A percentile compares a stretch with the other conserved stretches of the same genome.
Conservation (phyloP, 208 protist genomes). For the Crithidia bombi region DNA sequence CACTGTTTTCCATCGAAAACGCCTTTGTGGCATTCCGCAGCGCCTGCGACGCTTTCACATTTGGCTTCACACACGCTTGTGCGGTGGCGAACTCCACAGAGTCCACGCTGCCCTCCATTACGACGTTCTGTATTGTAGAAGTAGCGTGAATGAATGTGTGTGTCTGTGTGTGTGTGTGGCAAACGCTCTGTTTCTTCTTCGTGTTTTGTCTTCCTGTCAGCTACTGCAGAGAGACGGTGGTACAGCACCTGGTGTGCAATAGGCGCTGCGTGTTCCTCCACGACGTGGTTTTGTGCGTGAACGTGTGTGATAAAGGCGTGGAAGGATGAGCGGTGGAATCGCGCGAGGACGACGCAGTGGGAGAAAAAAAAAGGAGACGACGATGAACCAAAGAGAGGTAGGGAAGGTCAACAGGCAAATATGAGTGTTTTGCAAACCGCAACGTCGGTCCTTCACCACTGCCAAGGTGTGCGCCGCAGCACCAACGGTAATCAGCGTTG, state of each 20-base stretch:
- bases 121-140: not conserved
- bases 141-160: not conserved
- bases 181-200: not conserved
- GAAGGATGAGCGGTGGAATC: not conserved
- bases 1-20: conserved; percentile 33
- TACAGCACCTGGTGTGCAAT: too few species aligned
- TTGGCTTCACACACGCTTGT: not conserved
- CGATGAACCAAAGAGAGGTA: conserved; percentile 3
- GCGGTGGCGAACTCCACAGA: too few species aligned
- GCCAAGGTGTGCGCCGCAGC: too few species aligned
- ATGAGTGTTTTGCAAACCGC: too few species aligned
- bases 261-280: too few species aligned
- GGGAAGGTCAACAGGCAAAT: too few species aligned
- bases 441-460: too few species aligned
- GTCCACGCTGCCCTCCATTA: too few species aligned
- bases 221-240: too few species aligned
- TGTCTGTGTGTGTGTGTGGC: not conserved
- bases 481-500: too few species aligned
- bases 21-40: conserved; percentile 17
- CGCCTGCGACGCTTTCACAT: conserved; percentile 18
- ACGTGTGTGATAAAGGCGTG: too few species aligned
- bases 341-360: not conserved
- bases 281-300: too few species aligned
- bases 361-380: not conserved
- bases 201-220: not conserved